Evolutionary conservation across 208 protist genomes (phyloP).

Genomic region (Kentomonas sorsogonicus): DNA sequence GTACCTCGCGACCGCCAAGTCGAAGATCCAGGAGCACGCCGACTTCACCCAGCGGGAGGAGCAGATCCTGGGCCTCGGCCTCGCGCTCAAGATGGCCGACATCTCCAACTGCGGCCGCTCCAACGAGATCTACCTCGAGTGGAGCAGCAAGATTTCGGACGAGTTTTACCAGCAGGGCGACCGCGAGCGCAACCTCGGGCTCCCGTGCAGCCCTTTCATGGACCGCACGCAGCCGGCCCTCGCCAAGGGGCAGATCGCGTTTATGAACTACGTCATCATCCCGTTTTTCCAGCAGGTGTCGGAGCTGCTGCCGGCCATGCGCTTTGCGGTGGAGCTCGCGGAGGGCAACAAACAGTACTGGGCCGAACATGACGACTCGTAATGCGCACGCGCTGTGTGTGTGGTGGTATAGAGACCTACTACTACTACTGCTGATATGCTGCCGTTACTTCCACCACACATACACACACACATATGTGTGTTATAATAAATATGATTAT

Average conservation of each 20-base stretch:
- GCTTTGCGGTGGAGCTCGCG: slow-evolving; percentile 66
- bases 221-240: slow-evolving; percentile 69
- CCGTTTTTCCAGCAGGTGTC: slow-evolving; percentile 86
- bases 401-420: too few species aligned
- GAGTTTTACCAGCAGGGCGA: slow-evolving; percentile 95
- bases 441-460: too few species aligned
- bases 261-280: slow-evolving; percentile 91
- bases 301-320: slow-evolving; percentile 80
- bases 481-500: too few species aligned
- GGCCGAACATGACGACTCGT: slow-evolving; percentile 49
- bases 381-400: too few species aligned
- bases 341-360: slow-evolving; percentile 84
- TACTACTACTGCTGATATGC: too few species aligned
- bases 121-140: slow-evolving; percentile 82
- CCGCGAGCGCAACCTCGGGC: slow-evolving; percentile 72
- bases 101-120: slow-evolving; percentile 92
- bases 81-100: slow-evolving; percentile 93
- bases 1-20: slow-evolving; percentile 67
- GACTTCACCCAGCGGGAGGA: slow-evolving; percentile 77
- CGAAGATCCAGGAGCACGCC: slow-evolving; percentile 48
- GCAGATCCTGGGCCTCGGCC: slow-evolving; percentile 77
- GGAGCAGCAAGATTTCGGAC: slow-evolving; percentile 85
- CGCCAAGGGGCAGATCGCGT: slow-evolving; percentile 87
- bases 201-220: slow-evolving; percentile 93
- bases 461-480: too few species aligned